phyloP scores from a whole-genome alignment of 768 basidiomycete species.

The Collybia sp. region DNA sequence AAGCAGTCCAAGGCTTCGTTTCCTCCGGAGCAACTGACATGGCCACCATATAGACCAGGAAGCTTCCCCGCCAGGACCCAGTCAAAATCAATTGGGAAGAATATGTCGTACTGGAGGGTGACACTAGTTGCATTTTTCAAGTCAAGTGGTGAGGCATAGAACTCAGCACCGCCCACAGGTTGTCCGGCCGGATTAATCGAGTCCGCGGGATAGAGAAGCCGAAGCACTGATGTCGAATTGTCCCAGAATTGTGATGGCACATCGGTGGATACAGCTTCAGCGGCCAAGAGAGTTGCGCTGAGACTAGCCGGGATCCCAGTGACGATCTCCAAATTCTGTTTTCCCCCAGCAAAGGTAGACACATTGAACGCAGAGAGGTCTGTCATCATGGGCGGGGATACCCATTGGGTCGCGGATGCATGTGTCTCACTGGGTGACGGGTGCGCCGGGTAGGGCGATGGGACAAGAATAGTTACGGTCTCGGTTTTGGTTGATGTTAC shows the following conservation, averaged over 20 bases:
- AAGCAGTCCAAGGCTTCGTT: conserved; percentile 71
- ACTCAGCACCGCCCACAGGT: conserved; percentile 71
- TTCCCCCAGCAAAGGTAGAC: conserved; percentile 48
- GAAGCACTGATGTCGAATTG: conserved; percentile 40
- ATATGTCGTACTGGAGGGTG: conserved; percentile 65
- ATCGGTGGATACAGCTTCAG: conserved; percentile 8
- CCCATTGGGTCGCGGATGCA: conserved; percentile 36
- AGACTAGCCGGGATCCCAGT: conserved; percentile 37
- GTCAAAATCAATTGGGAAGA: conserved; percentile 69
- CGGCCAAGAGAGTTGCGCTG: conserved; percentile 15
- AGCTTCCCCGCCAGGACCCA: conserved; percentile 84
- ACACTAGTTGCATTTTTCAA: conserved; percentile 46
- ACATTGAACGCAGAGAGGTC: conserved; percentile 60
- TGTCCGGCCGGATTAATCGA: conserved; percentile 64
- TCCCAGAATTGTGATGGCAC: conserved; percentile 10
- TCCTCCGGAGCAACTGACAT: conserved; percentile 67
- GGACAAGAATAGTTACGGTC: too few relatives aligned
- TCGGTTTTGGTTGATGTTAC: too few relatives aligned
- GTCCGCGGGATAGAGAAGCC: conserved; percentile 61
- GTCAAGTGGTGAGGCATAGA: conserved; percentile 45
- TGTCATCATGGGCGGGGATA: conserved; percentile 44
- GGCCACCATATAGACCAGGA: conserved; percentile 76
- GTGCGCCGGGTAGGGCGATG: too few relatives aligned
- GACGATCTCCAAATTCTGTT: conserved; percentile 53
- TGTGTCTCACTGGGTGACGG: too few relatives aligned